These are phyloP conservation scores for Penicillium sp. DNA, from an alignment of 2,329 filamentous ascomycete species.

Conservation along the genomic window DNA sequence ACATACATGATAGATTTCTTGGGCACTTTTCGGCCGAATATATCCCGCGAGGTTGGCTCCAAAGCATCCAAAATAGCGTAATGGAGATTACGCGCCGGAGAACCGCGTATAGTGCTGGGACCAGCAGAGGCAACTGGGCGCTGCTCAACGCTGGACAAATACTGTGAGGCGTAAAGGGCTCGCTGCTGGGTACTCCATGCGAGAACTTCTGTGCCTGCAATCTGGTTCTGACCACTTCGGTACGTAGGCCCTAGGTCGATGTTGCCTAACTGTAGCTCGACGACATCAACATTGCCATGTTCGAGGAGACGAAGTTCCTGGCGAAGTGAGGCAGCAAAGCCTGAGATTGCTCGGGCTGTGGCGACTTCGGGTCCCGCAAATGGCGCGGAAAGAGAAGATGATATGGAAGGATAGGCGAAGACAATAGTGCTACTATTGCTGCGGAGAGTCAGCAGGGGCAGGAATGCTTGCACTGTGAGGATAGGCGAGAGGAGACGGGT, in stretches of 20 bases:
- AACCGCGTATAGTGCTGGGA: slow-evolving; percentile 55
- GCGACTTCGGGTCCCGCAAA: slow-evolving; percentile 73
- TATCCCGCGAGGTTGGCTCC: slow-evolving; percentile 48
- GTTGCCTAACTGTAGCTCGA: slow-evolving; percentile 85
- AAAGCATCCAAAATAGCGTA: slow-evolving; percentile 88
- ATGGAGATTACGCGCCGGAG: slow-evolving; percentile 74
- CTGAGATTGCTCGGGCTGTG: slow-evolving; percentile 79
- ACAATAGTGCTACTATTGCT: slow-evolving; percentile 50
- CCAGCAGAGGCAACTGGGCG: slow-evolving; percentile 39
- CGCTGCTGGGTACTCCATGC: slow-evolving; percentile 60
- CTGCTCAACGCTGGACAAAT: slow-evolving; percentile 45
- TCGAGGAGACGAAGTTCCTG: slow-evolving; percentile 72
- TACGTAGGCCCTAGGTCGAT: slow-evolving; percentile 74
- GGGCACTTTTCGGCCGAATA: slow-evolving; percentile 38
- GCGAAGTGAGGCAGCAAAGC: slow-evolving; percentile 76
- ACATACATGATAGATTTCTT: slow-evolving; percentile 66
- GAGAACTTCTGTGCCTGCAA: slow-evolving; percentile 53
- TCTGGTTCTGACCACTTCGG: slow-evolving; percentile 43
- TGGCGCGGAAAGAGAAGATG: slow-evolving; percentile 43
- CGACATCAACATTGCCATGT: slow-evolving; percentile 64
- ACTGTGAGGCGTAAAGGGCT: slow-evolving; percentile 46
- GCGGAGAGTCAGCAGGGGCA: slow-evolving; percentile 70
- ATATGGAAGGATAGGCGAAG: slow-evolving; percentile 47
- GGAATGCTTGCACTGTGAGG: slow-evolving; percentile 80
- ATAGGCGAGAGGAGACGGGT: slow-evolving; percentile 88